Percentiles rank a stretch among this genome's conserved stretches.
phyloP scores from a whole-genome alignment of 768 basidiomycete species.

The Suillus brevipes region DNA sequence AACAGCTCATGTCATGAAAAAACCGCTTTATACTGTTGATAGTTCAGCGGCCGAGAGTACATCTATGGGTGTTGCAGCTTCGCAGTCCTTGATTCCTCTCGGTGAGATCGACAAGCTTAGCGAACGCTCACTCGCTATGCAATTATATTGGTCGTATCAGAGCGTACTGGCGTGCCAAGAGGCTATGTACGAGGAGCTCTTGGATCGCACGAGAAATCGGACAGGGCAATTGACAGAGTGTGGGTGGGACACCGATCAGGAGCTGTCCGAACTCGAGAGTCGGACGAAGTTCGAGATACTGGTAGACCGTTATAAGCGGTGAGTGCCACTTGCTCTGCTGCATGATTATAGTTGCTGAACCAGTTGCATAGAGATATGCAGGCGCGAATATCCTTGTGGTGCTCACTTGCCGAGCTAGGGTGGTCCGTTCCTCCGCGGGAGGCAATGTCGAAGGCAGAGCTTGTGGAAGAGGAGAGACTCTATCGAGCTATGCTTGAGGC shows the following conservation, averaged over 20 bases:
- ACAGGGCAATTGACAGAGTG: conserved; percentile 51
- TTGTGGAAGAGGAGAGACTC: conserved; percentile 64
- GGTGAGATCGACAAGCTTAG: conserved; percentile 47
- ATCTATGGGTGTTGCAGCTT: conserved; percentile 32
- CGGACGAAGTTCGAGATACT: conserved; percentile 60
- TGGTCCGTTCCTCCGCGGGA: conserved; percentile 62
- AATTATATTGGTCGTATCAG: conserved; percentile 64
- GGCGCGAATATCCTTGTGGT: conserved; percentile 62
- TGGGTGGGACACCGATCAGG: conserved; percentile 74
- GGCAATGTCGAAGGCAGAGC: conserved; percentile 65
- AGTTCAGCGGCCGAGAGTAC: conserved; percentile 47
- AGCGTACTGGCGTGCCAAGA: conserved; percentile 66
- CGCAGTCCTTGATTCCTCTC: conserved; percentile 37
- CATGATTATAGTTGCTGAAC: not conserved
- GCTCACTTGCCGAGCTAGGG: conserved; percentile 56
- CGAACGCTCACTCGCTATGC: conserved; percentile 69
- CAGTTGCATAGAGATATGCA: conserved; percentile 57
- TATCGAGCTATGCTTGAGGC: conserved; percentile 63
- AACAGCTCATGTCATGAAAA: conserved; percentile 15
- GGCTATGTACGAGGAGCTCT: conserved; percentile 76
- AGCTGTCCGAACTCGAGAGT: conserved; percentile 55
- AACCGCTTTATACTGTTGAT: conserved; percentile 46
- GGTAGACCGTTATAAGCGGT: conserved; percentile 58
- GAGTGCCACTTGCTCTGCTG: conserved; percentile 20
- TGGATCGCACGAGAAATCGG: conserved; percentile 59